Conservation (phyloP, 2,329 filamentous ascomycete species). For the Neofusicoccum kwambonambiense region DNA sequence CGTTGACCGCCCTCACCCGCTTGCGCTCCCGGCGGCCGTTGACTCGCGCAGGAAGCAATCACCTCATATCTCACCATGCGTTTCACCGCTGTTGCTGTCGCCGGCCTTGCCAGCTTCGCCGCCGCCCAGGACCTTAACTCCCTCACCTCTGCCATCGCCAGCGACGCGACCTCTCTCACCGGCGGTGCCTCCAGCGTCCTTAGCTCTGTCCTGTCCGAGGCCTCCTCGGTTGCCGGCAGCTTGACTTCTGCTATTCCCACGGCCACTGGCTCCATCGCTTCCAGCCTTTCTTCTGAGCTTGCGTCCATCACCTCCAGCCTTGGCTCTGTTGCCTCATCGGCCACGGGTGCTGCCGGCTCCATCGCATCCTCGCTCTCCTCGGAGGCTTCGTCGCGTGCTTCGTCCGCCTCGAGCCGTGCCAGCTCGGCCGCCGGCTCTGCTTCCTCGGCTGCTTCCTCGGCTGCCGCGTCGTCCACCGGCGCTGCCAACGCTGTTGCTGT, state of each 20-base stretch:
- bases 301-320: neutral
- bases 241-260: slow-evolving; percentile 1
- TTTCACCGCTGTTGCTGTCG: slow-evolving; percentile 11
- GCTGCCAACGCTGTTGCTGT: slow-evolving; percentile 2
- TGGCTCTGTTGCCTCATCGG: neutral
- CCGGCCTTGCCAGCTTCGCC: slow-evolving; percentile 9
- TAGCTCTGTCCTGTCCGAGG: neutral
- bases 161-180: neutral
- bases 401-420: neutral
- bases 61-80: slow-evolving; percentile 10
- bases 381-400: neutral
- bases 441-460: neutral
- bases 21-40: neutral
- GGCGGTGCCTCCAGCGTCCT: neutral
- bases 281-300: neutral
- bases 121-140: slow-evolving; percentile 13
- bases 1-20: neutral
- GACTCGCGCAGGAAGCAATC: neutral
- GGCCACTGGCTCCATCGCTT: slow-evolving; percentile 12
- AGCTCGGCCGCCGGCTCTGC: neutral
- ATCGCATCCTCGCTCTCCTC: neutral
- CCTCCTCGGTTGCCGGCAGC: slow-evolving; percentile 1
- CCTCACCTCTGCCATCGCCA: slow-evolving; percentile 10
- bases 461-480: neutral
- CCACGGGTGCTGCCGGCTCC: neutral